Evolutionary conservation across 345 rosid genomes (phyloP).

Genomic region (Citrus inodora): DNA sequence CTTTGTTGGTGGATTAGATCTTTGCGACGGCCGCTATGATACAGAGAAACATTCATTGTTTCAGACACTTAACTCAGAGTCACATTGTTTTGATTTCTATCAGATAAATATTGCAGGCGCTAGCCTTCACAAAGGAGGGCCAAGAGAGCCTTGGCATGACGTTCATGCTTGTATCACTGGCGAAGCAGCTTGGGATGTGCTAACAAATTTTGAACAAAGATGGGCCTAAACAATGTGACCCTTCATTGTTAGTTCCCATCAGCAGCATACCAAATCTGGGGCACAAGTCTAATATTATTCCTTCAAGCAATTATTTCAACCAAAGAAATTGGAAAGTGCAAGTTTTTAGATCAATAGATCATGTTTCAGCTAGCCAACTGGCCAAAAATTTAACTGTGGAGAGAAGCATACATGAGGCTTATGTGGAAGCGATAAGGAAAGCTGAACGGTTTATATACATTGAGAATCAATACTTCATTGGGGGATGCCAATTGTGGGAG

Average conservation of each 20-base stretch:
- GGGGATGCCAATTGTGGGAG: slow-evolving; percentile 77
- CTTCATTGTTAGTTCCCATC: slow-evolving; percentile 45
- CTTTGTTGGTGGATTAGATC: slow-evolving; percentile 81
- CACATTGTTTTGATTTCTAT: slow-evolving; percentile 56
- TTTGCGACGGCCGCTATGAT: slow-evolving; percentile 77
- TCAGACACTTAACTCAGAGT: slow-evolving; percentile 41
- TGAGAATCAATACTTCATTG: slow-evolving; percentile 88
- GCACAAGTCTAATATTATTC: slow-evolving; percentile 18
- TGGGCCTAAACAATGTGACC: slow-evolving; percentile 75
- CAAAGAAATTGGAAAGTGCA: slow-evolving; percentile 71
- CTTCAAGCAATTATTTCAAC: slow-evolving; percentile 24
- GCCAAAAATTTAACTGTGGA: slow-evolving; percentile 46
- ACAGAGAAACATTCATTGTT: slow-evolving; percentile 85
- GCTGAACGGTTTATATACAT: slow-evolving; percentile 82
- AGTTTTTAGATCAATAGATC: slow-evolving; percentile 75
- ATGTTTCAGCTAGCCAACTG: slow-evolving; percentile 50
- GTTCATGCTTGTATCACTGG: slow-evolving; percentile 66
- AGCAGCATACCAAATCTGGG: slow-evolving; percentile 36
- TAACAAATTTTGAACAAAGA: slow-evolving; percentile 77
- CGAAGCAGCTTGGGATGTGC: slow-evolving; percentile 69
- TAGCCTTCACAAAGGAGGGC: slow-evolving; percentile 73
- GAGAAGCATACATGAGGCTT: slow-evolving; percentile 76
- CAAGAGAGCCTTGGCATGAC: slow-evolving; percentile 95
- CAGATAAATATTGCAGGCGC: slow-evolving; percentile 72
- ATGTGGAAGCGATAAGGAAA: slow-evolving; percentile 66